These are phyloP conservation scores for Petasospora rhodanensis DNA, from an alignment of 1,139 yeast genomes.

Conservation along the genomic window DNA sequence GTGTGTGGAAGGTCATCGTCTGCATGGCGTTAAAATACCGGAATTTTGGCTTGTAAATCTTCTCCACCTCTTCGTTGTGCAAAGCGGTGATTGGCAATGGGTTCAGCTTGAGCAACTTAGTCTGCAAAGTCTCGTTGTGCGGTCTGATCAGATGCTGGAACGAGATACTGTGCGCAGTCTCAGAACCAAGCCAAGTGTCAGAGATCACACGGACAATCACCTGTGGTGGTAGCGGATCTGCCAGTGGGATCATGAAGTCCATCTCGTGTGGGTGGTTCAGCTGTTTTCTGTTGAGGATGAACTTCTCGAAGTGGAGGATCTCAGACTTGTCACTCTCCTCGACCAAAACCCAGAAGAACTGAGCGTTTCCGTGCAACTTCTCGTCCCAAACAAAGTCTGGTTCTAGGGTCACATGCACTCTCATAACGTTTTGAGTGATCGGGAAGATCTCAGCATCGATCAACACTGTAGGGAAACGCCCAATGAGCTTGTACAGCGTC, in stretches of 20 bases:
- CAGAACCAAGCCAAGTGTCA: slow-evolving; percentile 90
- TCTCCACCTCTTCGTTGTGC: slow-evolving; percentile 62
- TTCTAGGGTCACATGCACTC: slow-evolving; percentile 64
- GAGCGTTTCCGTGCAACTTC: slow-evolving; percentile 75
- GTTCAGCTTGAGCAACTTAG: slow-evolving; percentile 71
- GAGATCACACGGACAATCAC: slow-evolving; percentile 73
- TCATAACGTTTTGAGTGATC: slow-evolving; percentile 78
- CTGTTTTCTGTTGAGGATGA: slow-evolving; percentile 60
- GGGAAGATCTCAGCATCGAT: slow-evolving; percentile 87
- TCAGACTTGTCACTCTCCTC: slow-evolving; percentile 77
- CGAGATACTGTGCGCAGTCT: slow-evolving; percentile 70
- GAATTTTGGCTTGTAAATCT: slow-evolving; percentile 62
- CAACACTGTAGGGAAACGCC: slow-evolving; percentile 68
- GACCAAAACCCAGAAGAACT: slow-evolving; percentile 88
- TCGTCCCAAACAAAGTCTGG: slow-evolving; percentile 87
- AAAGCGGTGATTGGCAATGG: slow-evolving; percentile 85
- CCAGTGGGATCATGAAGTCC: slow-evolving; percentile 89
- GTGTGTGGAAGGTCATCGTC: slow-evolving; percentile 89
- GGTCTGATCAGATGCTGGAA: slow-evolving; percentile 91
- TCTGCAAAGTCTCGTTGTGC: slow-evolving; percentile 77
- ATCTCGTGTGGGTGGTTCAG: slow-evolving; percentile 59
- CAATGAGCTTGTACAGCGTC: slow-evolving; percentile 53
- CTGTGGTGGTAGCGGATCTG: slow-evolving; percentile 87
- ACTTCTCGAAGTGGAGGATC: slow-evolving; percentile 78
- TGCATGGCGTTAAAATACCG: slow-evolving; percentile 97